phyloP scores from a whole-genome alignment of 371 early-diverging fungal genomes.

The Mucor velutinosus region DNA sequence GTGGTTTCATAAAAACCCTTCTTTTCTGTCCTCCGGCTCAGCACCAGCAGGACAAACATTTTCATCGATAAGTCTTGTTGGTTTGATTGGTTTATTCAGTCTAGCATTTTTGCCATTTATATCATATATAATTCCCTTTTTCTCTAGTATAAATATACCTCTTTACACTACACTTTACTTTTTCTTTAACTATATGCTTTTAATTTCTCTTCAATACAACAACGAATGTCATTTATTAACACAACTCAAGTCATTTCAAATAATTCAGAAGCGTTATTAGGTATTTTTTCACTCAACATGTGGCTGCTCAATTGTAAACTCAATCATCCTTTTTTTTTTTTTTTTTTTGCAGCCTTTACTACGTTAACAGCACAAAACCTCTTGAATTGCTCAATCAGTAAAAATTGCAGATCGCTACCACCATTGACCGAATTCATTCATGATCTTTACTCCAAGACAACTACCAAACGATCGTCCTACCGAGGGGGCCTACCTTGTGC shows the following conservation, averaged over 20 bases:
- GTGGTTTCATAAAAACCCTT: conserved; percentile 3
- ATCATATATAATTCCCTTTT: neutral
- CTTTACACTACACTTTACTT: neutral
- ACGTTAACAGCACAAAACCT: conserved; percentile 13
- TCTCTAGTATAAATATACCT: neutral
- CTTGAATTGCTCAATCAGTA: conserved; percentile 10
- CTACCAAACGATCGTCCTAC: neutral
- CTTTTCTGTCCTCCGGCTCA: neutral
- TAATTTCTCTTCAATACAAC: neutral
- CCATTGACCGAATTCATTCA: conserved; percentile 16
- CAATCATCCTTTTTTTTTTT: neutral
- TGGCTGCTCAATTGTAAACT: neutral
- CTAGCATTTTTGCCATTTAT: conserved; percentile 18
- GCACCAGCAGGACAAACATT: neutral
- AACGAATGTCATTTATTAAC: conserved; percentile 5
- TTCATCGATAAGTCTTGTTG: conserved; percentile 1
- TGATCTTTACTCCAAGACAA: conserved; percentile 4
- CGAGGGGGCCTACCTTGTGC: conserved; percentile 10
- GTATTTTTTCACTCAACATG: conserved; percentile 2
- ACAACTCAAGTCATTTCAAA: conserved; percentile 19
- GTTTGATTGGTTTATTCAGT: conserved; percentile 15
- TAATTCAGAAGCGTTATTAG: conserved; percentile 20
- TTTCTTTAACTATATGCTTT: neutral
- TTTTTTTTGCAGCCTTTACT: conserved; percentile 23
- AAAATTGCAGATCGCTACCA: conserved; percentile 15